These are phyloP conservation scores for Russula virescens DNA, from an alignment of 768 basidiomycete genomes.

Conservation along the genomic window DNA sequence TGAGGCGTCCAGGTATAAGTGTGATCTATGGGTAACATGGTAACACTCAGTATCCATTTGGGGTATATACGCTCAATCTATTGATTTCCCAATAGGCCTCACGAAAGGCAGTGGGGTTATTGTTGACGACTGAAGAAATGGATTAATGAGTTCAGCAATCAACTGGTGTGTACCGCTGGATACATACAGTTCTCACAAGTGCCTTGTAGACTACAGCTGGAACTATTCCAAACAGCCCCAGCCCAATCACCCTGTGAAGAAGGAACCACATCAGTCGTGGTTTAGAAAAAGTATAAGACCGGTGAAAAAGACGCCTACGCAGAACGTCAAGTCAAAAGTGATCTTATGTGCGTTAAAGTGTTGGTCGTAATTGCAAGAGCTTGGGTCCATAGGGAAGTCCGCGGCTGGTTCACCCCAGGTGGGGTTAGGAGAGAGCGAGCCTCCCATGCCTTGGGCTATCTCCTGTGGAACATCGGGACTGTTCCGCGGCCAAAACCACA, in stretches of 20 bases:
- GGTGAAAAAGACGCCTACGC: slow-evolving; percentile 35
- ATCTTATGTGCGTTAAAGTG: slow-evolving; percentile 50
- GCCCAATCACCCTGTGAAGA: slow-evolving; percentile 21
- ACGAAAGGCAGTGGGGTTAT: slow-evolving; percentile 50
- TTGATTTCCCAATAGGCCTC: slow-evolving; percentile 71
- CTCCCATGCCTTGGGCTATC: slow-evolving; percentile 25
- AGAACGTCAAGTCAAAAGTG: slow-evolving; percentile 57
- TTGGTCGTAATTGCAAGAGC: slow-evolving; percentile 44
- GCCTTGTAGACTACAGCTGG: slow-evolving; percentile 34
- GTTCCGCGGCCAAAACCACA: slow-evolving; percentile 59
- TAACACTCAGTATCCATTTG: not conserved
- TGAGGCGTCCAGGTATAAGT: not conserved
- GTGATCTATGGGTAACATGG: not conserved
- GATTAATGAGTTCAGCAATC: not conserved
- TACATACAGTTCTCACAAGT: slow-evolving; percentile 45
- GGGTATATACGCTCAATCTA: slow-evolving; percentile 49
- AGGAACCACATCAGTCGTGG: not conserved
- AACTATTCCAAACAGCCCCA: slow-evolving; percentile 3
- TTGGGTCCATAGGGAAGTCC: slow-evolving; percentile 37
- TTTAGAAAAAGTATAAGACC: not conserved
- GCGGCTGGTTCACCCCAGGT: slow-evolving; percentile 48
- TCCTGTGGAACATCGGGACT: slow-evolving; percentile 40
- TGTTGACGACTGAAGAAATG: slow-evolving; percentile 44
- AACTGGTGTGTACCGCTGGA: not conserved
- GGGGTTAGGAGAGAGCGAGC: slow-evolving; percentile 7